Percentiles rank a stretch among this genome's conserved stretches.
These are phyloP conservation scores for Candida smagusa DNA, from an alignment of 1,139 yeast species.

Conservation along the genomic window DNA sequence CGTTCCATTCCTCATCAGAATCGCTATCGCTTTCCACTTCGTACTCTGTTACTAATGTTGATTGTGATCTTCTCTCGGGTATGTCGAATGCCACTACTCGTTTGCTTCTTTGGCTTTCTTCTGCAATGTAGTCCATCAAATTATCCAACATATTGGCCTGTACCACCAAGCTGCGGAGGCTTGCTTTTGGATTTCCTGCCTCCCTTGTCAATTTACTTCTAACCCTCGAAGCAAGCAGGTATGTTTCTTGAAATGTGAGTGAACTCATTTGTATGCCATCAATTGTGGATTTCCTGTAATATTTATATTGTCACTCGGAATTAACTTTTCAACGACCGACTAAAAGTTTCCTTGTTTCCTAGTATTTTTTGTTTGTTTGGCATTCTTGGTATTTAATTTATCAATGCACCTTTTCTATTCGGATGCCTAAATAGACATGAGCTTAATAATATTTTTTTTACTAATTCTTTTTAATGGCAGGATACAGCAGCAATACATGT, in stretches of 20 bases:
- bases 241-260: constrained; percentile 52
- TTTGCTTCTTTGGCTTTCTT: constrained; percentile 26
- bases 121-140: constrained; percentile 53
- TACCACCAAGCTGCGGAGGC: constrained; percentile 60
- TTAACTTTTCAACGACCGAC: background rate
- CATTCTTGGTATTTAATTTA: background rate
- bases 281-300: background rate
- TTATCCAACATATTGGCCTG: constrained; percentile 77
- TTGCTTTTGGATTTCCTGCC: constrained; percentile 59
- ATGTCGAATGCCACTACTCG: constrained; percentile 12
- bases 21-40: constrained; percentile 17
- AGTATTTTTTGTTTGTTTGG: background rate
- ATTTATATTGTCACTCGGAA: background rate
- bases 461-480: no score
- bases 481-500: no score
- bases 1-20: constrained; percentile 10
- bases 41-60: constrained; percentile 21
- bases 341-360: background rate
- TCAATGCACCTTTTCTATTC: background rate
- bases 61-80: constrained; percentile 5
- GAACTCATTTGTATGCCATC: background rate
- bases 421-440: background rate
- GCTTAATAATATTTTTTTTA: no score
- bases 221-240: constrained; percentile 65
- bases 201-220: constrained; percentile 65